Evolutionary conservation across 129 eudicot species (phyloP), one percentile per base, ranked within the genome.

Genomic region (Pseudognaphalium luteoalbum): DNA sequence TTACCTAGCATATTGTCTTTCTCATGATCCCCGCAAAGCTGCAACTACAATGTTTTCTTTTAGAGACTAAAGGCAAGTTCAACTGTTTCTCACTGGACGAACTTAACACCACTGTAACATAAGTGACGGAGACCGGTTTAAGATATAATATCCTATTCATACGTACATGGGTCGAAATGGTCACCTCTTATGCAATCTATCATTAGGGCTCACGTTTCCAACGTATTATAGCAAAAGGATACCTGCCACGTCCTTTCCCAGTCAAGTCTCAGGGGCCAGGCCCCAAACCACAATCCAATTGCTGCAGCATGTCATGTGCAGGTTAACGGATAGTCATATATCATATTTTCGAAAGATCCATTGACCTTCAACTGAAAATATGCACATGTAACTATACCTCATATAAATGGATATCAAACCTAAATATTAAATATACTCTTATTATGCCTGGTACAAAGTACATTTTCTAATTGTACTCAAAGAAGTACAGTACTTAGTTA

Each of bases 171-270:
- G 42, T 25, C 51, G 16, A 42, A 42, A 9, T 9, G 51, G 51
- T 16, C 51, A 41, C 3, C 15, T 41, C 14, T 9, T 41, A 41
- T 41, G 50, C 10, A 41, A 41, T 10, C 50, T 41, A 14, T 41
- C 50, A 5, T 41, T 1, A 10, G 51, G 51, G 51, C 12, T 10
- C 51, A 42, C 6, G 2, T 7, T 7, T 37, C 42, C 42, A 7
- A 7, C 8, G 51, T 42, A 42, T 3, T 42, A 42, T 42, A 42
- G 16, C 51, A 56, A 67, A 72, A 29, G 9, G 41, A 16, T 78
- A 91, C 99, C 99, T 95, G 99, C 97, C 99, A 95, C 20, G 82
- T 77, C 73, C 97, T 87, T 88, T 95, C 97, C 99, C 97, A 95
- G 73, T 92, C 98, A 81, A 92, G 94, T 35, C 96, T 96, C 96